These are phyloP conservation scores for Geosmithia putterillii DNA, from an alignment of 2,329 filamentous ascomycete genomes.

Conservation along the genomic window DNA sequence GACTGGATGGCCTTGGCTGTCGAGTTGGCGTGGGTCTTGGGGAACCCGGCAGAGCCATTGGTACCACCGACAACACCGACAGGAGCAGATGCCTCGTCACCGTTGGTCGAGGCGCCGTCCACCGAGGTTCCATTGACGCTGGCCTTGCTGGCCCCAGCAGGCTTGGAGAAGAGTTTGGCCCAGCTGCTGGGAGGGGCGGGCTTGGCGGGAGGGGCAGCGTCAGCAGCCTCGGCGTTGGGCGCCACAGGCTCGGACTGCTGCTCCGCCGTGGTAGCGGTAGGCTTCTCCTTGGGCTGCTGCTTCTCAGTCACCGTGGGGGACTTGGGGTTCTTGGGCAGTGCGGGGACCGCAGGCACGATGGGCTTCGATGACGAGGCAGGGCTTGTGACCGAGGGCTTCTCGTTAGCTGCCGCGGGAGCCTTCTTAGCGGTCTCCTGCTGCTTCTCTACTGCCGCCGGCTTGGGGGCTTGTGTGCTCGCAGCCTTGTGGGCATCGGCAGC, in stretches of 20 bases:
- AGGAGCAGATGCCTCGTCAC: constrained; percentile 6
- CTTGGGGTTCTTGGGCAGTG: constrained; percentile 25
- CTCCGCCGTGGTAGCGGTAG: neutral
- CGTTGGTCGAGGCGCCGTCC: constrained; percentile 10
- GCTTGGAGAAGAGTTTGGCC: constrained; percentile 25
- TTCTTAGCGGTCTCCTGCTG: constrained; percentile 6
- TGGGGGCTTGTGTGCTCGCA: neutral
- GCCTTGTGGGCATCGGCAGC: constrained; percentile 3
- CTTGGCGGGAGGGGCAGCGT: constrained; percentile 9
- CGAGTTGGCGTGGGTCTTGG: constrained; percentile 38
- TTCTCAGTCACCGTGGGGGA: constrained; percentile 9
- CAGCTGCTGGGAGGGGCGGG: constrained; percentile 21
- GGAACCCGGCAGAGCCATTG: constrained; percentile 19
- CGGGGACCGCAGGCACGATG: constrained; percentile 33
- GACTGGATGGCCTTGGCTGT: constrained; percentile 66
- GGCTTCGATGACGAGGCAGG: constrained; percentile 16
- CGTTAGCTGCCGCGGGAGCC: neutral
- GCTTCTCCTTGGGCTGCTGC: constrained; percentile 2
- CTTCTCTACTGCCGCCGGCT: constrained; percentile 10
- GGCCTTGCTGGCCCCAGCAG: constrained; percentile 8
- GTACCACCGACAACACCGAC: constrained; percentile 1
- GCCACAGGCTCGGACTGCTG: neutral
- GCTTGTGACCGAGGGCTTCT: constrained; percentile 9
- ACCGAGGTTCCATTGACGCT: constrained; percentile 14
- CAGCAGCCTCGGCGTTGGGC: constrained; percentile 6